Evolutionary conservation across 225 moss, liverwort and hornwort species (phyloP), one percentile per base, ranked within the genome.

Genomic region (Straminergon stramineum): DNA sequence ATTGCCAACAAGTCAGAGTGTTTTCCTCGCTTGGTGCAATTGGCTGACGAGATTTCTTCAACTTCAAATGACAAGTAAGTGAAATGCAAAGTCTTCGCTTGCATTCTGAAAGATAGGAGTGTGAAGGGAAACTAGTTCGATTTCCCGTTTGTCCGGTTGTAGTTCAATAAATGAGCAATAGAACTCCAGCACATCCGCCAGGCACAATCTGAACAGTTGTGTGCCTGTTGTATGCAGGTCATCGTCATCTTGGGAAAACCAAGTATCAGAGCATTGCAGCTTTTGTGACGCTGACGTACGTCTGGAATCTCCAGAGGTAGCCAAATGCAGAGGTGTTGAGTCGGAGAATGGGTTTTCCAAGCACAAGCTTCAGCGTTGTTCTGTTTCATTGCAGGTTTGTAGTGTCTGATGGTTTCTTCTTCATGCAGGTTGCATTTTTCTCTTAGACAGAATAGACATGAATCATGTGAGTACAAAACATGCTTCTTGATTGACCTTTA

Each of bases 331-430:
- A 67, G 90, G 91, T 87, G 74, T 89, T 87, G 84, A 89, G 71
- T 91, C 91, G 18, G 89, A 90, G 75, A 92, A 76, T 31, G 91
- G 92, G 18, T 89, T 86, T 85, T 87, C 91, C 84, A 94, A 90
- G 87, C 93, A 94, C 89, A 95, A 92, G 88, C 94, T 93, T 81
- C 94, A 92, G 75, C 95, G 94, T 57, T 95, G 94, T 84, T 94
- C 94, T 88, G 85, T 95, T 68, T 93, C 94, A 27, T 90, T 95
- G 91, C 92, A 95, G 95, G 94, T 94, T 84, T 86, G 87, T 87
- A 71, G 30, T 76, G 23, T 89, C 48, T 77, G 66, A 79, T 37
- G 52, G 28, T 86, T 89, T 74, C 52, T 73, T 66, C 35, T 79
- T 68, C 64, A 64, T 88, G 31, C 39, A 82, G 82, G 67, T 67